Evolutionary conservation across 108 stramenopile species (phyloP), one percentile per base, ranked within the genome.

Genomic region (Heterococcus sp.): DNA sequence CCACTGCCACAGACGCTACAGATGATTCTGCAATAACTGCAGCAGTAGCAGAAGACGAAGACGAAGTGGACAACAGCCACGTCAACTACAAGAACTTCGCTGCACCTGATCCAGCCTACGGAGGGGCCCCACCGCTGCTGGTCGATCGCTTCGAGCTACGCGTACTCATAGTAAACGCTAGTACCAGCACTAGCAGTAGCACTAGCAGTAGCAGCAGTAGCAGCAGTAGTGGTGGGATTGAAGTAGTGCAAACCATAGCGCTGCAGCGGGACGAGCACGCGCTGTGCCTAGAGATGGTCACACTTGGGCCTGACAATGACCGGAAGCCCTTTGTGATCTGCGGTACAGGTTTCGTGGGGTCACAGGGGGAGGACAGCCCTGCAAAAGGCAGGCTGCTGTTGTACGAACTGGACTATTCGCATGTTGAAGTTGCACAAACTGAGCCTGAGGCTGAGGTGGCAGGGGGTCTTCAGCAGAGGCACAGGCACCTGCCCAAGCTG

Each of bases 401-500:
- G 46, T 63, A 69, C 0, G 77, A 66, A 64, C 68, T 78, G 32
- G 77, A 78, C 77, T 78, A 78, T 64, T 69, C 77, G 26, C 69
- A 71, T 37, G 68, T 71, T 0, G n/a, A n/a, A n/a, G n/a, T n/a
- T n/a, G 68, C 75, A 2, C 39, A n/a, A n/a, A n/a, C n/a, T n/a
- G n/a, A n/a, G n/a, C n/a, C n/a, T n/a, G n/a, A n/a, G n/a, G 46
- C 46, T 8, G 14, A 14, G 46, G 14, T 21, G 46, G 46, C 14
- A 8, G 46, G 46, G 31, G 77, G 77, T 0, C n/a, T n/a, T n/a
- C n/a, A n/a, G n/a, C n/a, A n/a, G n/a, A 32, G 37, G 33, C 77
- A 78, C 69, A 36, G 69, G 37, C 70, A 78, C 40, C 68, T 69
- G 66, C 68, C 69, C 69, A 78, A 78, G 77, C 77, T 78, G 0